Percentiles rank a stretch among this genome's conserved stretches.
Evolutionary conservation across 768 basidiomycete species (phyloP).

Genomic region (Pleurotus platypus): DNA sequence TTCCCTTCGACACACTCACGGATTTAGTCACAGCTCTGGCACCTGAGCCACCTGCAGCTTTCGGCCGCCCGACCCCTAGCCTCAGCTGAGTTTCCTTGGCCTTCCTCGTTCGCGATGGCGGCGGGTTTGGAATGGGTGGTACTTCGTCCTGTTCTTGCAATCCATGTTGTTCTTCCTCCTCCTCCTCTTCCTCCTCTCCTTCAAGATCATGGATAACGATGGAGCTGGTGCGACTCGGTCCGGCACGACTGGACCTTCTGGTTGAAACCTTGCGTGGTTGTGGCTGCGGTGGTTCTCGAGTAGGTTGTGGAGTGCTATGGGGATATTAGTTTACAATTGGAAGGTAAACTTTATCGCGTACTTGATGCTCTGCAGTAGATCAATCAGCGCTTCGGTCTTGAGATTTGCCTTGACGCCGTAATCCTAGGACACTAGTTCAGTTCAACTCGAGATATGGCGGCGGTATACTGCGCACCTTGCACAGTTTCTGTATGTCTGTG

Average conservation of each 20-base stretch:
- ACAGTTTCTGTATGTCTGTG: constrained; percentile 54
- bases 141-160: constrained; percentile 18
- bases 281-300: constrained; percentile 24
- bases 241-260: constrained; percentile 32
- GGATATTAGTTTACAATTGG: constrained; percentile 16
- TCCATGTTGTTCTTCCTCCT: constrained; percentile 17
- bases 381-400: constrained; percentile 76
- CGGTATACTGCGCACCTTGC: constrained; percentile 48
- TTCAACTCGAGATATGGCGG: not conserved
- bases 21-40: constrained; percentile 65
- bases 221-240: constrained; percentile 35
- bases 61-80: constrained; percentile 71
- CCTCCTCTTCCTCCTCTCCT: constrained; percentile 37
- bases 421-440: constrained; percentile 42
- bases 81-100: constrained; percentile 68
- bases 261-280: constrained; percentile 31
- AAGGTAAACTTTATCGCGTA: constrained; percentile 21
- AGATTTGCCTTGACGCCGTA: constrained; percentile 81
- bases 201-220: constrained; percentile 47
- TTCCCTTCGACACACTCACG: constrained; percentile 43
- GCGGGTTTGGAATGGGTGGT: constrained; percentile 12
- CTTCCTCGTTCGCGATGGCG: constrained; percentile 50
- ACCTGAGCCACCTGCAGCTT: constrained; percentile 61
- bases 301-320: constrained; percentile 16
- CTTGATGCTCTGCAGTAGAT: constrained; percentile 58